Conservation (phyloP, 176 grass and related monocot genomes). For the Musa schizocarpa region DNA sequence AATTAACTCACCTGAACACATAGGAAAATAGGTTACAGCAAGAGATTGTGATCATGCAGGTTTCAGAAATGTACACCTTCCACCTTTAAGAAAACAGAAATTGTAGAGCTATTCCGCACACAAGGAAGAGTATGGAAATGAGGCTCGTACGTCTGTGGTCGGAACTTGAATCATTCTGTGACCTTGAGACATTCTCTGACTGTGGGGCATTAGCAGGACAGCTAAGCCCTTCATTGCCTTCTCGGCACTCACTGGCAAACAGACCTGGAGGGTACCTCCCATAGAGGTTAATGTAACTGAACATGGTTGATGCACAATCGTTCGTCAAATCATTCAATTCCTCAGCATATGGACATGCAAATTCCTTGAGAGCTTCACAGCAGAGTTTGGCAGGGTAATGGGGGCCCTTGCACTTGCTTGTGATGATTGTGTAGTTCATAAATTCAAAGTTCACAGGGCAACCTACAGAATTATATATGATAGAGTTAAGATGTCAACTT, state of each 20-base stretch:
- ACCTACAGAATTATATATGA: background rate
- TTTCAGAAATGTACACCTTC: background rate
- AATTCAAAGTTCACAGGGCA: background rate
- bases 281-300: background rate
- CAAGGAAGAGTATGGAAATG: background rate
- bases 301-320: background rate
- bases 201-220: background rate
- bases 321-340: background rate
- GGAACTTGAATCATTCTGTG: background rate
- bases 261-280: background rate
- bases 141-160: background rate
- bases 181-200: too few relatives aligned
- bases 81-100: background rate
- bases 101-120: background rate
- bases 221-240: background rate
- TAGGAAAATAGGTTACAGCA: background rate
- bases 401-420: conserved; percentile 5
- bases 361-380: background rate
- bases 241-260: background rate
- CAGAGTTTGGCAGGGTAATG: background rate
- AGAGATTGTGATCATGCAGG: background rate
- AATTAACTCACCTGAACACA: background rate
- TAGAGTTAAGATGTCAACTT: background rate
- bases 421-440: background rate
- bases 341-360: background rate